A percentile compares a stretch with the other conserved stretches of the same genome.
phyloP scores from a whole-genome alignment of 805 yeast species.

The Blastobotrys robertii region DNA sequence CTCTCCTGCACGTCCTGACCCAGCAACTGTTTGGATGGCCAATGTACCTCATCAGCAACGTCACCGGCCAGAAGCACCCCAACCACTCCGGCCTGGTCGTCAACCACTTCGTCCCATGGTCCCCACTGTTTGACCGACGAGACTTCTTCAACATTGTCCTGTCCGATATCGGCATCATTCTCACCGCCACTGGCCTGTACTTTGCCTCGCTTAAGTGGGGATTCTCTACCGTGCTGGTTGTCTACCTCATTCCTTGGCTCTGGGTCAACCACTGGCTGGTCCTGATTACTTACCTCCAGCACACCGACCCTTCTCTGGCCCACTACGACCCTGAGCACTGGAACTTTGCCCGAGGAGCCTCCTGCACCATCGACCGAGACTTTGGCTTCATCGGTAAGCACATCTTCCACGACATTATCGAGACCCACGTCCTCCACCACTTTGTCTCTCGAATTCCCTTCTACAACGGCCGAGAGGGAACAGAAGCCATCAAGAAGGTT shows the following conservation, averaged over 20 bases:
- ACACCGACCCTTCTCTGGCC: constrained; percentile 69
- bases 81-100: constrained; percentile 38
- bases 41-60: constrained; percentile 55
- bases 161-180: constrained; percentile 61
- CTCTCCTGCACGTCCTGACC: constrained; percentile 43
- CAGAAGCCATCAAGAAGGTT: constrained; percentile 68
- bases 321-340: constrained; percentile 69
- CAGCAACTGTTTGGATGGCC: constrained; percentile 81
- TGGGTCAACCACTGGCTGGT: constrained; percentile 88
- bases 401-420: constrained; percentile 82
- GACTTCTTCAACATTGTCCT: constrained; percentile 64
- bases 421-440: constrained; percentile 85
- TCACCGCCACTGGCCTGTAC: constrained; percentile 44
- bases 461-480: constrained; percentile 66
- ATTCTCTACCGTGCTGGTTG: constrained; percentile 47
- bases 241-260: constrained; percentile 69
- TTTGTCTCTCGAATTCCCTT: constrained; percentile 77
- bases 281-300: constrained; percentile 76
- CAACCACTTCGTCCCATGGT: constrained; percentile 62
- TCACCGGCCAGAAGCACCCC: constrained; percentile 61
- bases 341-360: constrained; percentile 79
- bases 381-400: constrained; percentile 71
- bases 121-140: constrained; percentile 65
- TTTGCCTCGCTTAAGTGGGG: constrained; percentile 56
- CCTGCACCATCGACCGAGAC: constrained; percentile 78